Percentiles rank a stretch among this genome's conserved stretches.
Evolutionary conservation across 2,329 filamentous ascomycete species (phyloP).

Genomic region (Talaromyces amestolkiae): DNA sequence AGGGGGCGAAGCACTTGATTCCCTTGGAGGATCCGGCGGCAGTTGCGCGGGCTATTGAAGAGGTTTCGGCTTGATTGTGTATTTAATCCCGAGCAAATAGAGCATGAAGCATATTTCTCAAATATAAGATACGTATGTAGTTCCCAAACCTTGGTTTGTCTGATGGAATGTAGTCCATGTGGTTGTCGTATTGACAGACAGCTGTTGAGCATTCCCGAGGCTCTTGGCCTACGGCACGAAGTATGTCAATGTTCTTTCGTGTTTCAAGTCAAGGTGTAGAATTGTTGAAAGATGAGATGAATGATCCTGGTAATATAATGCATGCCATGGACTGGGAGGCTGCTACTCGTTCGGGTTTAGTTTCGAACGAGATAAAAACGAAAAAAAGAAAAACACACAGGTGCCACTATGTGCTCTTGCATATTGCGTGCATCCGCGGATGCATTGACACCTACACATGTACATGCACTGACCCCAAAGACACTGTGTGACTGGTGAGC

Average conservation of each 20-base stretch:
- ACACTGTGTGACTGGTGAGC: background rate
- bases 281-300: background rate
- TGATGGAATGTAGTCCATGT: slow-evolving; percentile 4
- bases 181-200: background rate
- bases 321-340: background rate
- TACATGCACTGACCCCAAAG: background rate
- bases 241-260: background rate
- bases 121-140: background rate
- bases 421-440: background rate
- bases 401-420: background rate
- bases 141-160: background rate
- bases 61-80: background rate
- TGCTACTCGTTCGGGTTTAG: background rate
- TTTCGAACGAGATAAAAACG: too few relatives aligned
- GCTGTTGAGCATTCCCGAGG: background rate
- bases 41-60: slow-evolving; percentile 14
- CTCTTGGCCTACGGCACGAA: background rate
- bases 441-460: background rate
- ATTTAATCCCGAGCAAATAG: background rate
- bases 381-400: background rate
- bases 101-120: background rate
- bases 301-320: background rate
- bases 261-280: background rate
- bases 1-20: slow-evolving; percentile 26
- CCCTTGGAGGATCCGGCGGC: slow-evolving; percentile 25